Evolutionary conservation across 176 grass and related monocot species (phyloP), one percentile per base, ranked within the genome.

Genomic region (Oryza longistaminata): DNA sequence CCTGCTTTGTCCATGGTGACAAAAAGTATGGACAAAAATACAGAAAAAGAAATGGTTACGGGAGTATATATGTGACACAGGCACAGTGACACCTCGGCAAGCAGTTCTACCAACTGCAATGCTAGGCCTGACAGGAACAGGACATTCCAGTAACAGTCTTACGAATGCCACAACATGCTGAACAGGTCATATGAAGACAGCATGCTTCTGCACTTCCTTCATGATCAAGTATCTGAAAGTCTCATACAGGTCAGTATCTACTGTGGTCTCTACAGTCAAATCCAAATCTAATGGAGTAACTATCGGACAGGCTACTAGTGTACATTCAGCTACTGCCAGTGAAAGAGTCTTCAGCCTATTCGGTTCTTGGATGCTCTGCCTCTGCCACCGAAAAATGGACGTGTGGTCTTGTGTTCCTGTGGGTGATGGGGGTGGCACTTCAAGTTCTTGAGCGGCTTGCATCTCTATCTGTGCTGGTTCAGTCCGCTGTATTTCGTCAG

Each of bases 381-480:
- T 64, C 48, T 62, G 34, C 62, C 34, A 8, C 40, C 42, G 26
- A 86, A 44, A 33, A 73, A 79, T 26, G 84, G 76, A 60, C 13
- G 26, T 65, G 68, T 40, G 55, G 5, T 50, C 22, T 29, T 71
- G 7, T 49, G 0, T 11, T 14, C 12, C 1, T 49, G 16, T 19
- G 52, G 52, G 8, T 1, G 16, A 5, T 1, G 9, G 31, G 50
- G 1, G 5, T 45, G 21, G 5, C 27, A 13, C 68, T 35, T 35
- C 66, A 64, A 65, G 13, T 83, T 24, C 73, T 43, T 43, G 68
- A 43, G 33, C 45, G 8, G 71, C 60, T 75, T n/a, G 19, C 7
- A 26, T 43, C 55, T 45, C 26, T 52, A 48, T 45, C 26, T 52
- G 37, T 60, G 53, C 53, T 2, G 2, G 64, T 62, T 69, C 15